Conservation (phyloP, 345 rosid genomes). For the Aegle marmelos region DNA sequence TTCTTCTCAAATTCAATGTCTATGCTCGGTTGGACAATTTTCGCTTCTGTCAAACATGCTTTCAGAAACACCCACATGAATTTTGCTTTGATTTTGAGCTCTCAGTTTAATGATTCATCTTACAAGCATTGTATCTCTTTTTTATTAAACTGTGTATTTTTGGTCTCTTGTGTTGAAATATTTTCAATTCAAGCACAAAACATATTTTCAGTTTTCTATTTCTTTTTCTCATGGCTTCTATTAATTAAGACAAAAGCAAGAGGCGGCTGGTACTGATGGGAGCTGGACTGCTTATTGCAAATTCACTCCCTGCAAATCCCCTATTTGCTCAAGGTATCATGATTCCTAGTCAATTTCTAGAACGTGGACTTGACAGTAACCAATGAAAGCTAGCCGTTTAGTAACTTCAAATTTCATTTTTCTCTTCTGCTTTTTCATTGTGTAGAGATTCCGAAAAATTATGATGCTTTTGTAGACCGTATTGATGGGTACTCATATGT, state of each 20-base stretch:
- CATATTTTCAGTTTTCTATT: too few relatives aligned
- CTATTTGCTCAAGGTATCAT: constrained; percentile 70
- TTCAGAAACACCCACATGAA: background rate
- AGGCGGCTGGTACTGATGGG: constrained; percentile 64
- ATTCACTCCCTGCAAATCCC: constrained; percentile 42
- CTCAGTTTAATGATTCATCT: background rate
- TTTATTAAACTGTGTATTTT: background rate
- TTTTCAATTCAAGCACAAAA: too few relatives aligned
- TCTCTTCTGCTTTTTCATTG: background rate
- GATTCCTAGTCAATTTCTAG: background rate
- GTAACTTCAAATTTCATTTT: too few relatives aligned
- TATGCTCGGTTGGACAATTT: background rate
- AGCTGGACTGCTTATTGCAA: constrained; percentile 53
- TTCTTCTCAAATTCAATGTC: constrained; percentile 4
- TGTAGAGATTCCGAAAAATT: constrained; percentile 63
- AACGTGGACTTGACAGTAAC: too few relatives aligned
- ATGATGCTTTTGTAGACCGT: constrained; percentile 55
- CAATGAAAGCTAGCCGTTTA: too few relatives aligned
- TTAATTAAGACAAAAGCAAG: constrained; percentile 41
- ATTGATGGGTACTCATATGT: constrained; percentile 77
- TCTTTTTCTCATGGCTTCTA: background rate
- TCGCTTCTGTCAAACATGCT: background rate
- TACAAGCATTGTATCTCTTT: background rate
- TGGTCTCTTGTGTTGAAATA: background rate
- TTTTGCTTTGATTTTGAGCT: constrained; percentile 1